Conservation (phyloP, 192 early-diverging fungal species). For the Gigaspora rosea region DNA sequence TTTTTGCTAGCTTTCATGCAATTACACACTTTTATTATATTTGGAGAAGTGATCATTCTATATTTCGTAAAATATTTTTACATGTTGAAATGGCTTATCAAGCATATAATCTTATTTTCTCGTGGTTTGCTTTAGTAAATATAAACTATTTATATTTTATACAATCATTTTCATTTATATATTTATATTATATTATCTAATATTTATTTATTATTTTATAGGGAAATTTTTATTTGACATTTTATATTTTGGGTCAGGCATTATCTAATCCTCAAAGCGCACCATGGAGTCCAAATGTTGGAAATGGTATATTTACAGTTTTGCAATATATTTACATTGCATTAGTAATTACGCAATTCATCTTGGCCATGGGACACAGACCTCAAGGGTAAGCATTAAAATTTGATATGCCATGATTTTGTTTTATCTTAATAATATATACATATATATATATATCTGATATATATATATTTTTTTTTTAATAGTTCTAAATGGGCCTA, state of each 20-base stretch:
- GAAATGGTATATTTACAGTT: slow-evolving; percentile 45
- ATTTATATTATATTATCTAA: not conserved
- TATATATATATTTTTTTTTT: too few species aligned
- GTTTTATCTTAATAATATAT: too few species aligned
- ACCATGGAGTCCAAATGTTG: slow-evolving; percentile 46
- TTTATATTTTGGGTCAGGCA: slow-evolving; percentile 78
- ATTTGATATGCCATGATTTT: not conserved
- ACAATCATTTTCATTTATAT: not conserved
- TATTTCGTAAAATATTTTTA: slow-evolving; percentile 72
- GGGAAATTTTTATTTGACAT: slow-evolving; percentile 89
- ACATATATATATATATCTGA: too few species aligned
- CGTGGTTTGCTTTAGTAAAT: slow-evolving; percentile 85
- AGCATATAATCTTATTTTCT: slow-evolving; percentile 77
- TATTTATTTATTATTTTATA: slow-evolving; percentile 18
- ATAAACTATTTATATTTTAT: not conserved
- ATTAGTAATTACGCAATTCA: slow-evolving; percentile 79
- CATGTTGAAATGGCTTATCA: slow-evolving; percentile 83
- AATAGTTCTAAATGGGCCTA: slow-evolving; percentile 58
- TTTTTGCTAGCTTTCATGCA: slow-evolving; percentile 91
- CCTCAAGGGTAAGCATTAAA: slow-evolving; percentile 77
- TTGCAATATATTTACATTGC: slow-evolving; percentile 66
- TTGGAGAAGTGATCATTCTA: slow-evolving; percentile 73
- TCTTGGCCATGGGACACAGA: slow-evolving; percentile 91
- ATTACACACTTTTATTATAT: slow-evolving; percentile 75
- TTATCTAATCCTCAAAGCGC: slow-evolving; percentile 38